Conservation (phyloP, 2,329 filamentous ascomycete genomes). For the Nemania bipapillata region DNA sequence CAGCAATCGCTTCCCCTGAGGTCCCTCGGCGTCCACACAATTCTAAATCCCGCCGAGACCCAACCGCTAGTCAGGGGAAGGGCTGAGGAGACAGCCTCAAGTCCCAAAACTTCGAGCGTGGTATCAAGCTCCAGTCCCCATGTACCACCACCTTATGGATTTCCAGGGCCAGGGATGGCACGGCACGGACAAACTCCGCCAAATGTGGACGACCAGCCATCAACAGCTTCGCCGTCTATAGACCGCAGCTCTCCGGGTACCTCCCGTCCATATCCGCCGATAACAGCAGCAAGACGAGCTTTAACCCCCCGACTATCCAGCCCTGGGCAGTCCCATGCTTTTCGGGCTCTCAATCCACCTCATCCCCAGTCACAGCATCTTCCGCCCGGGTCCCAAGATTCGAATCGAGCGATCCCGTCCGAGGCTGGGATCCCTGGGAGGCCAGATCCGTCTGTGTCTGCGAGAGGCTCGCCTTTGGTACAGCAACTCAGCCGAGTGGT, state of each 20-base stretch:
- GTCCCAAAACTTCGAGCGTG: slow-evolving; percentile 36
- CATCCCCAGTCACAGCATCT: slow-evolving; percentile 46
- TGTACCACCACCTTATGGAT: slow-evolving; percentile 41
- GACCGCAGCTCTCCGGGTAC: slow-evolving; percentile 51
- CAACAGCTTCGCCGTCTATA: slow-evolving; percentile 45
- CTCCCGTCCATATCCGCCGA: slow-evolving; percentile 48
- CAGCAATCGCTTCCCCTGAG: slow-evolving; percentile 50
- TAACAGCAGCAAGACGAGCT: slow-evolving; percentile 59
- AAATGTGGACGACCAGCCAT: slow-evolving; percentile 38
- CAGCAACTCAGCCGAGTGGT: slow-evolving; percentile 45
- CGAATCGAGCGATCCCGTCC: slow-evolving; percentile 36
- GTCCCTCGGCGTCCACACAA: slow-evolving; percentile 57
- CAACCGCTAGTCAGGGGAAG: slow-evolving; percentile 42
- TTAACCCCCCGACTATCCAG: slow-evolving; percentile 67
- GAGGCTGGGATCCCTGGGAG: slow-evolving; percentile 40
- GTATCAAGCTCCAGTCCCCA: slow-evolving; percentile 46
- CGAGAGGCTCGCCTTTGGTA: slow-evolving; percentile 41
- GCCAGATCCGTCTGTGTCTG: slow-evolving; percentile 39
- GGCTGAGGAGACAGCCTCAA: slow-evolving; percentile 35
- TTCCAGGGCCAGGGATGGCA: slow-evolving; percentile 41
- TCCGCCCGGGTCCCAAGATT: slow-evolving; percentile 35
- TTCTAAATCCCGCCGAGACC: slow-evolving; percentile 57
- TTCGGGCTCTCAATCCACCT: slow-evolving; percentile 49
- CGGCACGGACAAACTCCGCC: slow-evolving; percentile 42
- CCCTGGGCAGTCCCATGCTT: slow-evolving; percentile 53